These are phyloP conservation scores for Spizellomyces punctatus DNA, from an alignment of 192 early-diverging fungal genomes.

Conservation along the genomic window DNA sequence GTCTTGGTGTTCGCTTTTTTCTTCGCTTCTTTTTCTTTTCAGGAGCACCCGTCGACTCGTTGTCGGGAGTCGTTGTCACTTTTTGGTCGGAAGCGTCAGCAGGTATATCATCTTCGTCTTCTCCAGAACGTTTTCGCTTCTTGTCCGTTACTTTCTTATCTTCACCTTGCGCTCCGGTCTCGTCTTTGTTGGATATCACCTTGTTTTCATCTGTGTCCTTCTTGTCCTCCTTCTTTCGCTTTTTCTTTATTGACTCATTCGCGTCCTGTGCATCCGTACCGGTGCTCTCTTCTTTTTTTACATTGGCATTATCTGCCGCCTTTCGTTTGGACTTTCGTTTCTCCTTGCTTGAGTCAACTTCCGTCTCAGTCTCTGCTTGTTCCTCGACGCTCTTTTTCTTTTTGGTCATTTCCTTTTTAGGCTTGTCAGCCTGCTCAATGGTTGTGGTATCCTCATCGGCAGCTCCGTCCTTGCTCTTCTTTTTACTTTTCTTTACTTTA, in stretches of 20 bases:
- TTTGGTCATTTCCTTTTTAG: constrained; percentile 1
- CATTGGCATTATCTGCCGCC: not conserved
- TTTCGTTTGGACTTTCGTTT: not conserved
- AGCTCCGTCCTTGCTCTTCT: not conserved
- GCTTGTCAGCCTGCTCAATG: not conserved
- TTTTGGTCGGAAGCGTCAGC: too few species aligned
- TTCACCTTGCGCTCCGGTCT: not conserved
- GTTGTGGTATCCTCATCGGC: not conserved
- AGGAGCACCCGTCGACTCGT: not conserved
- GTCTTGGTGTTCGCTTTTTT: constrained; percentile 1
- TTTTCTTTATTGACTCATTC: constrained; percentile 1
- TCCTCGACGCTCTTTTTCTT: not conserved
- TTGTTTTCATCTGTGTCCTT: not conserved
- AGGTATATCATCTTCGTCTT: not conserved
- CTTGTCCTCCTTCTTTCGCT: constrained; percentile 6
- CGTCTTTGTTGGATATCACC: not conserved
- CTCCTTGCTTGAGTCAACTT: not conserved
- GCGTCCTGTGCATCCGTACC: not conserved
- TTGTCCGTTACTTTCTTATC: not conserved
- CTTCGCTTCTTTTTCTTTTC: not conserved
- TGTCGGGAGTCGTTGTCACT: too few species aligned
- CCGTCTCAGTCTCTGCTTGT: not conserved
- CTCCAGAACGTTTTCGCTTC: not conserved
- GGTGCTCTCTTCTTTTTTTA: not conserved
- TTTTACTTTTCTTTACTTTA: constrained; percentile 2